Conservation (phyloP, 805 yeast genomes). For the Candida ficus region DNA sequence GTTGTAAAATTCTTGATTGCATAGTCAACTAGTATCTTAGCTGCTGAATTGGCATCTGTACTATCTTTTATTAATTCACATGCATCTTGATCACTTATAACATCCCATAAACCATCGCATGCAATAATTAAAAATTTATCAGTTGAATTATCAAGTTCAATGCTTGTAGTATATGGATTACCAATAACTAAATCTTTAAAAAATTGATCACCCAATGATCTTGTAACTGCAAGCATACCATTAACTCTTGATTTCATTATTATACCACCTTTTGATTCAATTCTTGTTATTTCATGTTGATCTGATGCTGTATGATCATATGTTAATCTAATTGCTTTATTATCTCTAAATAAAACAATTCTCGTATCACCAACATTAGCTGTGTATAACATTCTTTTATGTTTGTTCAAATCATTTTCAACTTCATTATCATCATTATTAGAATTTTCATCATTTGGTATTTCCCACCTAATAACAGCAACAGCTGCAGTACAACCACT, state of each 20-base stretch:
- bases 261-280: constrained; percentile 76
- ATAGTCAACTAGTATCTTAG: constrained; percentile 57
- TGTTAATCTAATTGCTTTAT: constrained; percentile 70
- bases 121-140: constrained; percentile 87
- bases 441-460: constrained; percentile 23
- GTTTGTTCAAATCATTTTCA: constrained; percentile 25
- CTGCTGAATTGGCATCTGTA: constrained; percentile 58
- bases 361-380: constrained; percentile 96
- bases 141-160: constrained; percentile 50
- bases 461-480: constrained; percentile 84
- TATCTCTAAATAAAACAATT: constrained; percentile 70
- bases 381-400: constrained; percentile 76
- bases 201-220: constrained; percentile 91
- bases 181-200: constrained; percentile 88
- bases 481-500: constrained; percentile 97
- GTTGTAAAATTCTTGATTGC: constrained; percentile 80
- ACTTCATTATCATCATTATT: constrained; percentile 6
- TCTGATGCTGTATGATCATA: constrained; percentile 95
- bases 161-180: constrained; percentile 86
- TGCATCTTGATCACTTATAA: constrained; percentile 78
- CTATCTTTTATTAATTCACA: constrained; percentile 60
- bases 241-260: constrained; percentile 89
- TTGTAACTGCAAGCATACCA: constrained; percentile 91
- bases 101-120: constrained; percentile 98
- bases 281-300: constrained; percentile 66